Conservation (phyloP, 2,329 filamentous ascomycete species). For the Ceratocystis huliohia region DNA sequence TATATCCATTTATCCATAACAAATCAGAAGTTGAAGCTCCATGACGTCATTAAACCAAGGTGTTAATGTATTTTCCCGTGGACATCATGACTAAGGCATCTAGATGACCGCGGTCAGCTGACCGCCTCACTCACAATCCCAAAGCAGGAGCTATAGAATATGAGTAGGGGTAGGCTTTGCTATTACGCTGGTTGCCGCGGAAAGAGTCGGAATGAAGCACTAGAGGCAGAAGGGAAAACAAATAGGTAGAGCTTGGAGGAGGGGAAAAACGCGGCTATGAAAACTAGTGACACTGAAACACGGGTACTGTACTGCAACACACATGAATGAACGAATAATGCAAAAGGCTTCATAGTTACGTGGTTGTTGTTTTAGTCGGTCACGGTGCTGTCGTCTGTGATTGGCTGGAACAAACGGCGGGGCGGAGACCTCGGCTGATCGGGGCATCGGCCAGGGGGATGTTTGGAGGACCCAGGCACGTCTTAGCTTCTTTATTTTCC, state of each 20-base stretch:
- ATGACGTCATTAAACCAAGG: background rate
- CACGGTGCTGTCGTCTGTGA: background rate
- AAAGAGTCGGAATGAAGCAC: background rate
- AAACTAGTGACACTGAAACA: background rate
- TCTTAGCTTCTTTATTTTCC: background rate
- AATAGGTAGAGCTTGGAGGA: background rate
- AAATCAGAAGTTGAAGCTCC: background rate
- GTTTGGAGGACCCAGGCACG: background rate
- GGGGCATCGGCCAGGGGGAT: conserved; percentile 17
- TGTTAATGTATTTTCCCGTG: background rate
- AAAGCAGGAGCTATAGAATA: background rate
- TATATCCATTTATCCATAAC: background rate
- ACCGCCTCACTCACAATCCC: background rate
- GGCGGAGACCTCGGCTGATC: conserved; percentile 18
- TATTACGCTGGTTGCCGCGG: background rate
- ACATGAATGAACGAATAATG: background rate
- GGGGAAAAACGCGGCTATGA: background rate
- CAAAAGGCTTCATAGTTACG: too few species aligned
- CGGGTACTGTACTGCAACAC: background rate
- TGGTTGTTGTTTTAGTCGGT: background rate
- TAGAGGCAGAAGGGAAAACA: background rate
- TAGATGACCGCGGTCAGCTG: background rate
- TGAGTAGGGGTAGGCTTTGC: background rate
- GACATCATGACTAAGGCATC: too few species aligned
- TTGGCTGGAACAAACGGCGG: conserved; percentile 9